Percentiles rank a stretch among this genome's conserved stretches.
phyloP scores from a whole-genome alignment of 768 basidiomycete species.

The Phylloporus sp. region DNA sequence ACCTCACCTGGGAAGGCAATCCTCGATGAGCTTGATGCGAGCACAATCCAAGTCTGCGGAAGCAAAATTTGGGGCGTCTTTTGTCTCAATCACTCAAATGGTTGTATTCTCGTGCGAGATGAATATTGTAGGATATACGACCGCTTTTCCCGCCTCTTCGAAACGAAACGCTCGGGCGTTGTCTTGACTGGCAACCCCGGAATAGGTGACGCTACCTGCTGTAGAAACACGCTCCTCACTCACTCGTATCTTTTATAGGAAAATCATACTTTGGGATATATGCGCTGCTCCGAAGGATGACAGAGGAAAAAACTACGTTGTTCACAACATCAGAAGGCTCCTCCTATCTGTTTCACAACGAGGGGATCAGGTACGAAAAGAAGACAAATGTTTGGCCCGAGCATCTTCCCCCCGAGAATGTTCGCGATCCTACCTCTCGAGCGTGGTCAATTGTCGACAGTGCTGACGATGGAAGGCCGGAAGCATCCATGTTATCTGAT shows the following conservation, averaged over 20 bases:
- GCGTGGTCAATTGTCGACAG: neutral
- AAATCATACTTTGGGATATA: neutral
- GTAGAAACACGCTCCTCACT: neutral
- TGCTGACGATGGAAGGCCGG: neutral
- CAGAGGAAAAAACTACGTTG: neutral
- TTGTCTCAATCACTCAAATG: neutral
- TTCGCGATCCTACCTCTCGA: neutral
- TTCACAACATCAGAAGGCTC: neutral
- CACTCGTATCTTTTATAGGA: neutral
- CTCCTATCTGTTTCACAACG: neutral
- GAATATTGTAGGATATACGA: neutral
- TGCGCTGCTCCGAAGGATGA: neutral
- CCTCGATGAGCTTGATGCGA: neutral
- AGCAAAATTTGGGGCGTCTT: neutral
- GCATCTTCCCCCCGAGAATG: neutral
- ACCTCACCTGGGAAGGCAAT: neutral
- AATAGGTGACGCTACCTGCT: neutral
- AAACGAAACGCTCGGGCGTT: neutral
- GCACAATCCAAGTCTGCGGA: neutral
- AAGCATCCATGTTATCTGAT: no score
- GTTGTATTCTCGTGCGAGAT: neutral
- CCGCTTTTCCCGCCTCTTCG: neutral
- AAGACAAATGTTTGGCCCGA: neutral
- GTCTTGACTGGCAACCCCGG: neutral
- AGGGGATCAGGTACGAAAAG: neutral